Base-by-base conservation (phyloP, 805 yeast genomes). In the Saccharomycopsis lassenensis region DNA sequence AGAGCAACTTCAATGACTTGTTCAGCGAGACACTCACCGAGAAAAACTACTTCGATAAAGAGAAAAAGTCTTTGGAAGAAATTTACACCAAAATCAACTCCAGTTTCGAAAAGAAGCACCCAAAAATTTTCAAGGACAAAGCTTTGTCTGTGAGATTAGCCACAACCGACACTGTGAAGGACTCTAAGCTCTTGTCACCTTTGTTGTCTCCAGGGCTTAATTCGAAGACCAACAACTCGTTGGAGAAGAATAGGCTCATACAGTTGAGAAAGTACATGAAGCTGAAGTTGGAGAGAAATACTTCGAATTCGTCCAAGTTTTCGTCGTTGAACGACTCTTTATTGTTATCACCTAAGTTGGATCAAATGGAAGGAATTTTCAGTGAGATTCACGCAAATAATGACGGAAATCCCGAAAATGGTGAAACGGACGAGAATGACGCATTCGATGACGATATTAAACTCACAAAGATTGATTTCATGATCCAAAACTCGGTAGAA, bases 401-500 rank as follows among this genome's bases (percentile, higher is more conserved):
- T n/a, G 35, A 31, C 26, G 33, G n/a, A 6, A 12, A 23, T 7
- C 2, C 8, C 6, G 20, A 26, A 27, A 29, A 24, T 17, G 5
- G 14, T 18, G 10, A 15, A 7, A 21, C 12, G 12, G 19, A 38
- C 12, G 24, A 14, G 17, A 34, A 33, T 20, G 34, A 46, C 15
- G 39, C 30, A 10, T 35, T 35, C 14, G 52, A 45, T 19, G 37
- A 40, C 3, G 51, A 52, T 21, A 51, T 66, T 27, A 52, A 56
- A 21, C 51, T 77, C 5, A 48, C 57, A 11, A 58, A 63, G 18
- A 74, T 82, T 2, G 87, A 83, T 45, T 59, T 64, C 3, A 69
- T 83, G 39, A 59, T 85, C 27, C 77, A 75, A 46, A 70, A 81
- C 12, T 69, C 77, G 5, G 78, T 84, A 24, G 96, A 86, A 56